Evolutionary conservation across 2,329 filamentous ascomycete genomes (phyloP), one percentile per base, ranked within the genome.

Genomic region (Colletotrichum tamarilloi): DNA sequence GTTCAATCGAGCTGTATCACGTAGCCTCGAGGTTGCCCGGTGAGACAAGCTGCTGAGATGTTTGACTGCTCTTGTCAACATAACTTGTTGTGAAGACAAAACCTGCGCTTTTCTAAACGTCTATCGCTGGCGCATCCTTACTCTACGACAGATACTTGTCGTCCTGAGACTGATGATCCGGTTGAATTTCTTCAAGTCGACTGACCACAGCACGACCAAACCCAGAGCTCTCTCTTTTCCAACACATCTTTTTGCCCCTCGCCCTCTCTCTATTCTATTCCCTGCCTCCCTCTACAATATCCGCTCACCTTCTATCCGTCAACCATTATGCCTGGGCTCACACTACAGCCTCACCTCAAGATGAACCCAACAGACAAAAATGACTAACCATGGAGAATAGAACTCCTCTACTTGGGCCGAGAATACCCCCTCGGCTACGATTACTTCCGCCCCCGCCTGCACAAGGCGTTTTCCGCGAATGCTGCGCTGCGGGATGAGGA

Each of bases 381-480:
- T 42, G 2, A 3, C 38, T 9, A 6, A 1, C 9, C 19, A 19
- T n/a, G 4, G 0, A 4, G 9, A 5, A 11, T 73, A 97, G 95
- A 98, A 79, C 90, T 98, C 12, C 88, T 99, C 56, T 92, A 93
- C 78, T 87, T 98, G 16, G 95, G 96, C 42, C 91, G 92, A 68
- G 93, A 96, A 72, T 98, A 98, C 79, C 96, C 97, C 1, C 87
- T 93, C 19, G 97, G 97, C 59, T 97, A 84, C 75, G 84, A 87
- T 35, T 98, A 95, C 84, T 98, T 97, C 81, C 91, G 93, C 12
- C 89, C 91, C 8, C 91, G 95, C 2, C 85, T 98, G 11, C 95
- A 98, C 84, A 91, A 91, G 74, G 96, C 96, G 1, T 99, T 98
- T 84, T 90, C 92, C 76, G 90, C 91, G 59, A 95, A 97, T 77